Evolutionary conservation across 1,284 basidiomycete species (phyloP).

Genomic region (Taiwanofungus camphoratus): DNA sequence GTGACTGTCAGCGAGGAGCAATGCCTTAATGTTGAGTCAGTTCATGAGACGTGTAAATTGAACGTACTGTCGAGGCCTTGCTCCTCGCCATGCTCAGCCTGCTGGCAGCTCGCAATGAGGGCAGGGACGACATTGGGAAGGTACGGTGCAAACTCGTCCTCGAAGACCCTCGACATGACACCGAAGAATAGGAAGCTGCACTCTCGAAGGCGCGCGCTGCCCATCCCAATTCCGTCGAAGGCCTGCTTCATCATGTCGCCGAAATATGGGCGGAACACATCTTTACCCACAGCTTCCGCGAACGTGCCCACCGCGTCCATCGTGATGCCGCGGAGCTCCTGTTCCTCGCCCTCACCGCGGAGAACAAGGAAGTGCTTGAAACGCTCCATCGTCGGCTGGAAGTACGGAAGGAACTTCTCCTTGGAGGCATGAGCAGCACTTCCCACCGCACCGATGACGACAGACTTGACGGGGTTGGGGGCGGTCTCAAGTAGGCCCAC

Average conservation of each 20-base stretch:
- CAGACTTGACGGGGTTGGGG: constrained; percentile 84
- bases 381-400: constrained; percentile 87
- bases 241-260: constrained; percentile 94
- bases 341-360: constrained; percentile 82
- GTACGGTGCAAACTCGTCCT: constrained; percentile 89
- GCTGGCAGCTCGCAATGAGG: constrained; percentile 81
- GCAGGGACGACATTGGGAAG: constrained; percentile 85
- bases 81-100: constrained; percentile 78
- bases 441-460: constrained; percentile 97
- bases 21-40: background rate
- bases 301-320: constrained; percentile 99
- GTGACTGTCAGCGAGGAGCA: constrained; percentile 32
- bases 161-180: constrained; percentile 95
- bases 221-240: constrained; percentile 86
- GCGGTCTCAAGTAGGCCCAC: constrained; percentile 85
- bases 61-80: constrained; percentile 31
- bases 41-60: constrained; percentile 23
- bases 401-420: constrained; percentile 90
- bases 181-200: constrained; percentile 99
- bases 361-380: constrained; percentile 86
- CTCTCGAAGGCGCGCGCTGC: constrained; percentile 86
- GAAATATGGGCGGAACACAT: constrained; percentile 95
- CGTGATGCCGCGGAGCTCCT: constrained; percentile 93
- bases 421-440: constrained; percentile 98
- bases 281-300: constrained; percentile 94